A percentile compares a stretch with the other conserved stretches of the same genome.
Evolutionary conservation across 2,329 filamentous ascomycete species (phyloP).

Genomic region (Cladophialophora immunda): DNA sequence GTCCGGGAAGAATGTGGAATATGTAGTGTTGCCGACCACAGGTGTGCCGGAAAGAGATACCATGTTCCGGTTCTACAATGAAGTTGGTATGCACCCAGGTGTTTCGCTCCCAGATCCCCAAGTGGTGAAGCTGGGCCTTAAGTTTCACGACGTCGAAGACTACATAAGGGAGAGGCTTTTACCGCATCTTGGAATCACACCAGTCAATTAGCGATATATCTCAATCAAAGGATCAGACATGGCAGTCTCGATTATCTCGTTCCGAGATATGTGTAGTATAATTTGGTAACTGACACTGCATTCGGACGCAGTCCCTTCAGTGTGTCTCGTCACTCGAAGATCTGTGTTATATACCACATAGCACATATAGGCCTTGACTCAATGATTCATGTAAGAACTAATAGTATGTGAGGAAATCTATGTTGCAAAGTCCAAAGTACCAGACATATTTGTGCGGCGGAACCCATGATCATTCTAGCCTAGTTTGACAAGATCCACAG

Average conservation of each 20-base stretch:
- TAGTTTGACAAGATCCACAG: no score
- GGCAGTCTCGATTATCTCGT: conserved; percentile 25
- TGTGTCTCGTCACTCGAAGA: no score
- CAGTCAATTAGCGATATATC: not conserved
- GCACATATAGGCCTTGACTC: no score
- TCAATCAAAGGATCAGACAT: conserved; percentile 19
- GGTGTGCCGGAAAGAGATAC: conserved; percentile 38
- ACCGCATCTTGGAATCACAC: conserved; percentile 42
- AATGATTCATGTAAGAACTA: no score
- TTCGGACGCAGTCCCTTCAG: no score
- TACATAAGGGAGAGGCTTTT: conserved; percentile 22
- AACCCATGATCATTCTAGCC: no score
- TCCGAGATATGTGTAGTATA: not conserved
- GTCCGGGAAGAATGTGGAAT: conserved; percentile 35
- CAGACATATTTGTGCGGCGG: no score
- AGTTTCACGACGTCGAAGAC: conserved; percentile 14
- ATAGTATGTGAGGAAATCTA: no score
- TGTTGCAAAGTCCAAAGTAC: no score
- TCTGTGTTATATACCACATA: no score
- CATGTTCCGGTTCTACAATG: conserved; percentile 39
- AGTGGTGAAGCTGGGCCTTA: conserved; percentile 36
- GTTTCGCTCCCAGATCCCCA: conserved; percentile 33
- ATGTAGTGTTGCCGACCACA: conserved; percentile 30
- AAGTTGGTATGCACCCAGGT: conserved; percentile 35
- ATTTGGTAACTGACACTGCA: not conserved